Base-by-base conservation (phyloP, 208 protist genomes). In the Spironucleus salmonicida region DNA sequence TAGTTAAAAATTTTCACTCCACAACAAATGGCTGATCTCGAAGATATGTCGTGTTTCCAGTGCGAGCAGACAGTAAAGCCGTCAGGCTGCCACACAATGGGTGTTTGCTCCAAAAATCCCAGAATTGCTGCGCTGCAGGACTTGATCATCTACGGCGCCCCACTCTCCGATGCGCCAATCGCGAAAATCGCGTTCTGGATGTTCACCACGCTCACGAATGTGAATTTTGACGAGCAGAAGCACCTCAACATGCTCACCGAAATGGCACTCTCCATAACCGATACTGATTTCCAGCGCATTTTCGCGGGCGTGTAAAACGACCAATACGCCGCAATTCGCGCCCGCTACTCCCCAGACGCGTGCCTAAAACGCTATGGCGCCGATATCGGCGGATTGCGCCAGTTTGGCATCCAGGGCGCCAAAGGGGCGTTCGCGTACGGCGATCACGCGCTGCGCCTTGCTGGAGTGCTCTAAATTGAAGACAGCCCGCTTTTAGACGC, bases 1-100 rank as follows among this genome's bases (percentile, higher is more conserved):
- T n/a, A n/a, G n/a, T n/a, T n/a, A n/a, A n/a, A n/a, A n/a, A n/a
- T n/a, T n/a, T n/a, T n/a, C n/a, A n/a, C n/a, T n/a, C n/a, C n/a
- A n/a, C n/a, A n/a, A n/a, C n/a, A n/a, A n/a, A 59, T 32, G 66
- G 57, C 32, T 58, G 29, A 57, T 58, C 13, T 66, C 2, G 53
- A 62, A 27, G 62, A 80, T 35, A 90, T 90, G 87, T 90, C 89
- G 76, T 90, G 87, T 79, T 86, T 82, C 71, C 87, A 90, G 76
- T 90, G 87, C 80, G 87, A 88, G 64, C 87, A 90, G 76, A 89
- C 86, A 30, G 39, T 74, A 1, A 76, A 75, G 57, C 75, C 76
- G 29, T 77, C 49, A 11, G 86, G 86, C 45, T 89, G 87, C 66
- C 82, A 83, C 30, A 87, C 74, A n/a, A 67, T 87, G 19, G 87